phyloP scores from a whole-genome alignment of 306 rosid species.

The Carpinus viminea region DNA sequence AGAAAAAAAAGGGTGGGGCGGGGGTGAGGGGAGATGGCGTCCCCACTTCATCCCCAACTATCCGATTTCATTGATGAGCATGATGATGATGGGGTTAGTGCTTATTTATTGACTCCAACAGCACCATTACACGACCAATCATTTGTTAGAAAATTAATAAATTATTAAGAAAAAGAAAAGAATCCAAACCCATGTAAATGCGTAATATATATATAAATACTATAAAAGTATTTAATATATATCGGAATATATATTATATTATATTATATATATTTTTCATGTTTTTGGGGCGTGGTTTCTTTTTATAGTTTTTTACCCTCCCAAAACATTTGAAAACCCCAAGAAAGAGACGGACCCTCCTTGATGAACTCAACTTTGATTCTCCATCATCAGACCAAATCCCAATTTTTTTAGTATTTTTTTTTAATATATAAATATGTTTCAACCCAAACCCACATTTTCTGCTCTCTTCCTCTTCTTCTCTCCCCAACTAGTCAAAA shows the following conservation, averaged over 20 bases:
- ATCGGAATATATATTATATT: too few relatives aligned
- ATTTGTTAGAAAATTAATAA: slow-evolving; percentile 21
- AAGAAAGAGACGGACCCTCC: slow-evolving; percentile 34
- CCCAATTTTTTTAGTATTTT: slow-evolving; percentile 13
- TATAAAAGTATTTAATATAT: too few relatives aligned
- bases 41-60: slow-evolving; percentile 26
- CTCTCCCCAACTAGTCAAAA: slow-evolving; percentile 30
- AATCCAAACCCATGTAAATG: slow-evolving; percentile 12
- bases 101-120: slow-evolving; percentile 46
- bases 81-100: slow-evolving; percentile 38
- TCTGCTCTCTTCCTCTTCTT: not conserved
- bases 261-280: not conserved
- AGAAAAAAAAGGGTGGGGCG: not conserved
- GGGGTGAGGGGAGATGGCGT: not conserved
- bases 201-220: not conserved
- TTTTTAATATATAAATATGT: slow-evolving; percentile 4
- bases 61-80: slow-evolving; percentile 39
- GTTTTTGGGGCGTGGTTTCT: not conserved
- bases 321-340: slow-evolving; percentile 43
- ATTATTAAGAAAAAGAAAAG: slow-evolving; percentile 1
- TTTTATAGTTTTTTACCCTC: slow-evolving; percentile 39
- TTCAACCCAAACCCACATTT: slow-evolving; percentile 17
- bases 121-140: slow-evolving; percentile 39
- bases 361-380: slow-evolving; percentile 42
- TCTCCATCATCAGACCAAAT: slow-evolving; percentile 39